Evolutionary conservation across 768 basidiomycete species (phyloP).

Genomic region (Mycena olivaceomarginata): DNA sequence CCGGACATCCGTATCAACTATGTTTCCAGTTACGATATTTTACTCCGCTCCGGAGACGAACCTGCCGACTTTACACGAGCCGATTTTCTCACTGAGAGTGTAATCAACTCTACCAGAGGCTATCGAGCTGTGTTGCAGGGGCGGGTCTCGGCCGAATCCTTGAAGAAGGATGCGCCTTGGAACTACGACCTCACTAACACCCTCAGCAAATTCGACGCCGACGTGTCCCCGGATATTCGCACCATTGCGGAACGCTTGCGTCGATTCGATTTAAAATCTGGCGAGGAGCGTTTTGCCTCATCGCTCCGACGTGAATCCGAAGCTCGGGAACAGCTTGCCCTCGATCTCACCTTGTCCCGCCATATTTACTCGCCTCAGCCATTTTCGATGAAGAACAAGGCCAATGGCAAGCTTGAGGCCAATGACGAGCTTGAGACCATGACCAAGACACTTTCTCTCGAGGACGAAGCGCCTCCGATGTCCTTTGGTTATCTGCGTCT

Average conservation of each 20-base stretch:
- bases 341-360: conserved; percentile 78
- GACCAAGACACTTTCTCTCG: conserved; percentile 76
- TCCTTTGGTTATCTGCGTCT: conserved; percentile 80
- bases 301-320: conserved; percentile 70
- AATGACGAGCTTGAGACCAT: conserved; percentile 69
- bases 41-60: conserved; percentile 72
- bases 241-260: conserved; percentile 62
- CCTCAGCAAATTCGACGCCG: conserved; percentile 64
- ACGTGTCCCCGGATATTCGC: conserved; percentile 57
- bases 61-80: conserved; percentile 64
- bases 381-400: conserved; percentile 54
- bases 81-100: conserved; percentile 75
- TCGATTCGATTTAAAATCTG: conserved; percentile 64
- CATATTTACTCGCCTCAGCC: conserved; percentile 72
- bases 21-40: conserved; percentile 74
- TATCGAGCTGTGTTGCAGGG: conserved; percentile 72
- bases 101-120: conserved; percentile 70
- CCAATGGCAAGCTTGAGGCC: conserved; percentile 56
- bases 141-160: conserved; percentile 61
- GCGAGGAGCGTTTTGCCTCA: conserved; percentile 57
- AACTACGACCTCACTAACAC: conserved; percentile 68
- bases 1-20: conserved; percentile 26
- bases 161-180: conserved; percentile 71
- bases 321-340: conserved; percentile 75
- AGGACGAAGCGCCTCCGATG: conserved; percentile 73